Evolutionary conservation across 2,329 filamentous ascomycete genomes (phyloP), one percentile per base, ranked within the genome.

Genomic region (Tympanopsis confertula): DNA sequence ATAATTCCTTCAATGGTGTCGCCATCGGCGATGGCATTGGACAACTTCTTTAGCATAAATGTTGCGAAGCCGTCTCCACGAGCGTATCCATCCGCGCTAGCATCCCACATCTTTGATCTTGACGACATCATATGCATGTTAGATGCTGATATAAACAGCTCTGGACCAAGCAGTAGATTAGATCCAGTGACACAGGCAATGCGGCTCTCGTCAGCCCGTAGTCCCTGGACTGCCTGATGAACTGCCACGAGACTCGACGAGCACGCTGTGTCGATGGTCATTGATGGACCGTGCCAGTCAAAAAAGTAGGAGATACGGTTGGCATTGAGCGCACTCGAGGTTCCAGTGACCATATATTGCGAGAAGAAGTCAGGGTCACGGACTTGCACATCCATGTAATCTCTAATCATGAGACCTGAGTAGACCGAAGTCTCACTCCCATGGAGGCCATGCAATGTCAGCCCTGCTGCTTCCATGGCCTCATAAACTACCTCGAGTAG

Each of bases 51-150:
- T 0, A 79, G 43, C 0, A 76, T 50, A 0, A 78, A 43, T 0
- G 57, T 53, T 1, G 62, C 62, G 10, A 72, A 50, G 0, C 70
- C 71, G 37, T 78, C 74, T 10, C 66, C 69, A 0, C 70, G 60
- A 19, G 57, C 67, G 48, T 61, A 71, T 5, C 68, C 71, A 43
- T 71, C 53, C 0, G 66, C 71, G 2, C 48, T 49, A 2, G 47
- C 52, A 43, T 66, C 62, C 53, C 58, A 68, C 52, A 61, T 68
- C 36, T 62, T 65, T 2, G 70, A 70, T 0, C 63, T 62, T 20
- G 70, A 63, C 1, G 68, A 69, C 18, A 77, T 62, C 35, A 73
- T 49, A 48, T 64, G 44, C 15, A 52, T 40, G 46, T 28, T 49
- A 22, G 15, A 26, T 30, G 40, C 37, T 28, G 15, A 17, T 5